Conservation (phyloP, 1,139 yeast genomes). For the Debaryomycetaceae sp. region DNA sequence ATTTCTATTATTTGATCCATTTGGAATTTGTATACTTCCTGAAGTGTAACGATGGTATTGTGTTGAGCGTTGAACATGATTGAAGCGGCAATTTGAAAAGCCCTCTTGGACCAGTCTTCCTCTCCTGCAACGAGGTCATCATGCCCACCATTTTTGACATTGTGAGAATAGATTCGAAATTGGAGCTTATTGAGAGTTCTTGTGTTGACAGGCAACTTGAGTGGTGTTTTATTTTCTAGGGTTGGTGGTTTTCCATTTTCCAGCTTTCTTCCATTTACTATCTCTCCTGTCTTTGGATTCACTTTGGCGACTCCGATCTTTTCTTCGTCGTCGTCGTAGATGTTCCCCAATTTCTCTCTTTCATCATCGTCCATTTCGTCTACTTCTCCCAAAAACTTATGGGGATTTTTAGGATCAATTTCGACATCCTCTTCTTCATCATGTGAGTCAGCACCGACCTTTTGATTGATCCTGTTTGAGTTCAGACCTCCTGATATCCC, state of each 20-base stretch:
- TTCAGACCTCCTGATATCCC: neutral
- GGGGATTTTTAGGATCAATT: conserved; percentile 13
- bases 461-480: neutral
- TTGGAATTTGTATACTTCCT: conserved; percentile 35
- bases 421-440: conserved; percentile 6
- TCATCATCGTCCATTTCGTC: conserved; percentile 17
- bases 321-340: conserved; percentile 15
- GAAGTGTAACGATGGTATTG: conserved; percentile 31
- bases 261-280: conserved; percentile 3
- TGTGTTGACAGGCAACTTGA: conserved; percentile 13
- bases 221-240: conserved; percentile 13
- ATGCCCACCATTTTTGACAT: conserved; percentile 35
- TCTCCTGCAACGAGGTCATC: conserved; percentile 27
- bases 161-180: conserved; percentile 37
- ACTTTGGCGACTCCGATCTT: neutral
- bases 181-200: conserved; percentile 13
- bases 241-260: conserved; percentile 7
- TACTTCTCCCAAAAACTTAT: conserved; percentile 22
- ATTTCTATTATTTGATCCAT: conserved; percentile 27
- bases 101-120: conserved; percentile 26
- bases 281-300: neutral
- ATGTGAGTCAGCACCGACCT: conserved; percentile 2
- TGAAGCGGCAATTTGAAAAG: conserved; percentile 22
- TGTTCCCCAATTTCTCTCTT: conserved; percentile 12
- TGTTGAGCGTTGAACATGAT: conserved; percentile 22